These are phyloP conservation scores for Ocimum tenuiflorum DNA, from an alignment of 257 asterid genomes.

Conservation along the genomic window DNA sequence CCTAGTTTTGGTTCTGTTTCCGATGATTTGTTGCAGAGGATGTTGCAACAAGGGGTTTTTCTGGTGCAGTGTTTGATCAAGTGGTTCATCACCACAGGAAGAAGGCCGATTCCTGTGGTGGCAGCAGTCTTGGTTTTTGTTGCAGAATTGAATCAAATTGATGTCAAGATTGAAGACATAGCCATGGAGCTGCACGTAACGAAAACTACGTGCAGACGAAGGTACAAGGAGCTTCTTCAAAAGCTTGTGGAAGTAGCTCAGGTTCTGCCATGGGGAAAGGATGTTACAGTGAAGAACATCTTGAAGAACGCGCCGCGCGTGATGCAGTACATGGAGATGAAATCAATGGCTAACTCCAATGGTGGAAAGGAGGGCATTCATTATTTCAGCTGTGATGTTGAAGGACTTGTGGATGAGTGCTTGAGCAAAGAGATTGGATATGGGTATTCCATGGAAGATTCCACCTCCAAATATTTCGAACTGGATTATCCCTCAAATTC, in stretches of 20 bases:
- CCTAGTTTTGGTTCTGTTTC: conserved; percentile 32
- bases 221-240: conserved; percentile 67
- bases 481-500: conserved; percentile 12
- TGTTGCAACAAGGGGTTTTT: conserved; percentile 72
- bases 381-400: conserved; percentile 34
- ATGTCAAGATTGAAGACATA: conserved; percentile 48
- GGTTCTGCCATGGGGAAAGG: conserved; percentile 83
- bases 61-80: conserved; percentile 78
- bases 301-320: conserved; percentile 61
- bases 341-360: conserved; percentile 33
- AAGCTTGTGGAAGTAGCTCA: conserved; percentile 62
- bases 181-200: conserved; percentile 48
- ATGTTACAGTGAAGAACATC: conserved; percentile 57
- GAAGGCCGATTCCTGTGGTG: conserved; percentile 75
- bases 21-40: conserved; percentile 33
- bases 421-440: conserved; percentile 28
- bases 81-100: conserved; percentile 80
- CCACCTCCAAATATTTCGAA: conserved; percentile 41
- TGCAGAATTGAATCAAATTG: conserved; percentile 44
- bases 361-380: conserved; percentile 26
- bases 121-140: conserved; percentile 70
- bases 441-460: conserved; percentile 17
- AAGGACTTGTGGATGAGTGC: conserved; percentile 46
- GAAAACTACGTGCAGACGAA: conserved; percentile 45
- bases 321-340: conserved; percentile 79